Evolutionary conservation across 805 yeast genomes (phyloP).

Genomic region (Starmerella khaoyaiensis): DNA sequence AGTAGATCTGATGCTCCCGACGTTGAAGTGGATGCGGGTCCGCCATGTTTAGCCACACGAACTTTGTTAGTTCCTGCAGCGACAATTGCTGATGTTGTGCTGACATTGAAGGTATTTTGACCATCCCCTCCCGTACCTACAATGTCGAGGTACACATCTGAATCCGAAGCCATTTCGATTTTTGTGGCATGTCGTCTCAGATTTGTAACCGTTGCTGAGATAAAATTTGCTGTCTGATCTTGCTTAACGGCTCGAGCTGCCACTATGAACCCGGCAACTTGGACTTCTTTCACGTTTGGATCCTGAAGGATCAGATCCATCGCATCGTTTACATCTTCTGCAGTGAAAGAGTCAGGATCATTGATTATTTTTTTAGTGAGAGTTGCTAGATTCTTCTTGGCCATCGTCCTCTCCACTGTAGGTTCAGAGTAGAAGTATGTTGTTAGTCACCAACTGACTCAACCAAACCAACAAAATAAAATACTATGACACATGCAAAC

Average conservation of each 20-base stretch:
- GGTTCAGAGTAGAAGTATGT: no score
- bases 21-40: conserved; percentile 85
- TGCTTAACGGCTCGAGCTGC: conserved; percentile 59
- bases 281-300: conserved; percentile 52
- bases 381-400: conserved; percentile 1
- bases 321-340: conserved; percentile 52
- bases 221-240: conserved; percentile 68
- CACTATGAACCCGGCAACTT: conserved; percentile 64
- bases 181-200: conserved; percentile 40
- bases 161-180: conserved; percentile 16
- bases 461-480: no score
- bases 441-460: no score
- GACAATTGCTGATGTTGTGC: conserved; percentile 87
- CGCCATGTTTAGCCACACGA: conserved; percentile 88
- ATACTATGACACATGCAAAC: no score
- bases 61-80: conserved; percentile 71
- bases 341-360: conserved; percentile 49
- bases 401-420: no score
- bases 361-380: conserved; percentile 47
- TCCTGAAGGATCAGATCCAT: conserved; percentile 31
- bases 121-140: conserved; percentile 99
- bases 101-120: conserved; percentile 90
- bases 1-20: conserved; percentile 92
- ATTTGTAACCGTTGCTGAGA: conserved; percentile 75
- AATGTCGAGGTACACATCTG: conserved; percentile 49